Evolutionary conservation across 1,139 yeast genomes (phyloP).

Genomic region (Williopsis jadinii): DNA sequence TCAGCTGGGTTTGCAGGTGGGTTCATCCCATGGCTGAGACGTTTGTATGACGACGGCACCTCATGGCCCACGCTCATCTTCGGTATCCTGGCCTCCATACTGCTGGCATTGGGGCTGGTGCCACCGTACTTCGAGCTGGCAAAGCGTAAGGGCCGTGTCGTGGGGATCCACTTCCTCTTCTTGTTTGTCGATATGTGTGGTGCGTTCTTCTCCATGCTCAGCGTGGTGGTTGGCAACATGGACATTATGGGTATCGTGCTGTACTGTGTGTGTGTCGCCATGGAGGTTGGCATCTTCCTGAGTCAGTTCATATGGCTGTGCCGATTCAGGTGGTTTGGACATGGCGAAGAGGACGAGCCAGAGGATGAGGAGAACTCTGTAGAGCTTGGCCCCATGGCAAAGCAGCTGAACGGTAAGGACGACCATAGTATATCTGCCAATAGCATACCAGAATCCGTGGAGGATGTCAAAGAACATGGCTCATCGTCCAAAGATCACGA

Average conservation of each 20-base stretch:
- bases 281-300: conserved; percentile 71
- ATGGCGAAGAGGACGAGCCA: conserved; percentile 7
- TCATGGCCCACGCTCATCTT: conserved; percentile 75
- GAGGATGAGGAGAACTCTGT: not conserved
- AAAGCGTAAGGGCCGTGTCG: conserved; percentile 74
- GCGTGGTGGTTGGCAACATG: conserved; percentile 49
- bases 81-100: conserved; percentile 72
- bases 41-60: conserved; percentile 39
- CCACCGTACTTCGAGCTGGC: conserved; percentile 87
- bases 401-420: not conserved
- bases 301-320: conserved; percentile 70
- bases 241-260: conserved; percentile 75
- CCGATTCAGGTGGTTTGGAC: conserved; percentile 31
- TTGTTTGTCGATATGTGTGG: conserved; percentile 73
- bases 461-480: too few relatives aligned
- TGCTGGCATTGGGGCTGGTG: conserved; percentile 68
- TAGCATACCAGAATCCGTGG: too few relatives aligned
- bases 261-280: conserved; percentile 60
- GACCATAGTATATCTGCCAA: not conserved
- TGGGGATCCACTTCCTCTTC: conserved; percentile 84
- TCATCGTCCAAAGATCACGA: too few relatives aligned
- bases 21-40: conserved; percentile 63
- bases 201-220: conserved; percentile 67
- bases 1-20: conserved; percentile 64
- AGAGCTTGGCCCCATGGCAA: not conserved